Percentiles rank a stretch among this genome's conserved stretches.
These are phyloP conservation scores for Hirschfeldia incana DNA, from an alignment of 345 rosid species.

Conservation along the genomic window DNA sequence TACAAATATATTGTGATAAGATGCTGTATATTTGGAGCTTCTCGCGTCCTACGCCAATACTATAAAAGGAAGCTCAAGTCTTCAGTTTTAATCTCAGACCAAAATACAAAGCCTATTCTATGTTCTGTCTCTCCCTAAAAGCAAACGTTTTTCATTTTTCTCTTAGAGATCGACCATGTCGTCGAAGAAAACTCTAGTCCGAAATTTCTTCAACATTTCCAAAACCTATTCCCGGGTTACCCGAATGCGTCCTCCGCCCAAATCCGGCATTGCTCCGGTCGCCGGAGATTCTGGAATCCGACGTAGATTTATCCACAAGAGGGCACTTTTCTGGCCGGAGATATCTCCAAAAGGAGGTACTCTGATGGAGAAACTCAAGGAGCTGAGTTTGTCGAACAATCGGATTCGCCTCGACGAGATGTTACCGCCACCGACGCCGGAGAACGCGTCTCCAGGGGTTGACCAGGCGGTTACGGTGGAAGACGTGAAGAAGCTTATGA, in stretches of 20 bases:
- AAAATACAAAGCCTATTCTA: slow-evolving; percentile 18
- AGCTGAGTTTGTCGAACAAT: slow-evolving; percentile 50
- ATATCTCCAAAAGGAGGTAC: slow-evolving; percentile 42
- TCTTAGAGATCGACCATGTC: slow-evolving; percentile 49
- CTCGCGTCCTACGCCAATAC: slow-evolving; percentile 26
- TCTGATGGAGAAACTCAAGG: slow-evolving; percentile 58
- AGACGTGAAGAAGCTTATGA: slow-evolving; percentile 79
- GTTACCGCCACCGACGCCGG: slow-evolving; percentile 40
- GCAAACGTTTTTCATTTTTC: background rate
- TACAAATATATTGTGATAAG: slow-evolving; percentile 28
- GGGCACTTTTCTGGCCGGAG: slow-evolving; percentile 51
- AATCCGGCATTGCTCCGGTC: slow-evolving; percentile 48
- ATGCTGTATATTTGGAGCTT: slow-evolving; percentile 29
- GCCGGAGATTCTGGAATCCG: slow-evolving; percentile 64
- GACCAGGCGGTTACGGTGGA: slow-evolving; percentile 49
- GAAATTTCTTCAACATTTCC: slow-evolving; percentile 59
- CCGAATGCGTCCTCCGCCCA: slow-evolving; percentile 41
- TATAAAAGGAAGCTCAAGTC: slow-evolving; percentile 28
- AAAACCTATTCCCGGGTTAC: slow-evolving; percentile 47
- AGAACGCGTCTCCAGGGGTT: slow-evolving; percentile 12
- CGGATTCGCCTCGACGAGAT: slow-evolving; percentile 62
- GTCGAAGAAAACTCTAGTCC: slow-evolving; percentile 63
- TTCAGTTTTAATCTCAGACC: slow-evolving; percentile 22
- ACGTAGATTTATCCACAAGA: slow-evolving; percentile 68
- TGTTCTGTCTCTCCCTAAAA: slow-evolving; percentile 5